These are phyloP conservation scores for Saccharomyces kudriavzevii DNA, from an alignment of 805 yeast species.

Conservation along the genomic window DNA sequence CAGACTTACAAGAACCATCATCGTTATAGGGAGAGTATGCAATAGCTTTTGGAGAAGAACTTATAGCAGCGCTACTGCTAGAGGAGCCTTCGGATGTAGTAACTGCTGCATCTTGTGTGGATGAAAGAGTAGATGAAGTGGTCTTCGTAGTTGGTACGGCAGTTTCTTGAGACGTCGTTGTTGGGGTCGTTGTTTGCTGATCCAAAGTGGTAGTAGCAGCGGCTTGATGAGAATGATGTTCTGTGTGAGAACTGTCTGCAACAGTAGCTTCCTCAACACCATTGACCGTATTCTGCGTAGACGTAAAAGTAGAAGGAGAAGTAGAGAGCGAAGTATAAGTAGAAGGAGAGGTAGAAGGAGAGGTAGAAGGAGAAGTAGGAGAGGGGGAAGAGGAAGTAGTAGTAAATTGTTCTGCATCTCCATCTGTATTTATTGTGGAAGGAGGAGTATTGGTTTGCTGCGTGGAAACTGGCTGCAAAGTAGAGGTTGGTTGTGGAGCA, in stretches of 20 bases:
- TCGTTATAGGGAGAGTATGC: constrained; percentile 74
- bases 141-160: constrained; percentile 1
- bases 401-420: constrained; percentile 1
- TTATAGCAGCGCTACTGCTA: constrained; percentile 15
- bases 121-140: constrained; percentile 8
- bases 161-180: background rate
- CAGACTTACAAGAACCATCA: constrained; percentile 59
- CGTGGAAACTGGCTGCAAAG: background rate
- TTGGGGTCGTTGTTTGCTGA: constrained; percentile 7
- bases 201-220: constrained; percentile 8
- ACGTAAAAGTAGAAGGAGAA: constrained; percentile 8
- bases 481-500: background rate
- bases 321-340: background rate
- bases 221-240: constrained; percentile 4
- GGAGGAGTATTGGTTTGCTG: background rate
- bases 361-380: background rate
- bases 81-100: constrained; percentile 8
- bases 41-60: constrained; percentile 46
- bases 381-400: constrained; percentile 9
- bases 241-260: constrained; percentile 5
- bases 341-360: constrained; percentile 5
- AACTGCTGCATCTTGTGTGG: constrained; percentile 2
- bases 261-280: background rate
- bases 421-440: constrained; percentile 2
- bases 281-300: background rate